Evolutionary conservation across 306 rosid species (phyloP).

Genomic region (Benincasa hispida): DNA sequence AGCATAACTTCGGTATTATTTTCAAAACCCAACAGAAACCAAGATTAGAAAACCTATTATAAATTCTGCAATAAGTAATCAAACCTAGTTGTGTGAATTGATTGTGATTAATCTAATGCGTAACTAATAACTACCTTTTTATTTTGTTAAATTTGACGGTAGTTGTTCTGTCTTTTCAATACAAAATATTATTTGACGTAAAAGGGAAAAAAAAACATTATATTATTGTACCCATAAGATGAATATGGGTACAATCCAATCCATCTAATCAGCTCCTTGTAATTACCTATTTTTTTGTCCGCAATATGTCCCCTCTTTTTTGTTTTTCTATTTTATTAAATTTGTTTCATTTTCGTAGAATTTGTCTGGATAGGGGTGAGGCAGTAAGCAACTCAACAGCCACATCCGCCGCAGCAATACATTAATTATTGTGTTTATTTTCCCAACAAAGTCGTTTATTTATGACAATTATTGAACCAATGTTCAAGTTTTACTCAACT

Average conservation of each 20-base stretch:
- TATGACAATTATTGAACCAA: conserved; percentile 5
- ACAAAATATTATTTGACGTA: background rate
- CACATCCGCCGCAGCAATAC: background rate
- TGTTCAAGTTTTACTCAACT: background rate
- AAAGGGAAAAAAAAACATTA: background rate
- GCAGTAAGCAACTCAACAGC: background rate
- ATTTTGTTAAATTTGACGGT: background rate
- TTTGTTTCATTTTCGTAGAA: background rate
- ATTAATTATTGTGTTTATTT: background rate
- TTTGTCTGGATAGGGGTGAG: background rate
- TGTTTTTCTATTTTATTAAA: background rate
- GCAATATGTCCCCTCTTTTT: background rate
- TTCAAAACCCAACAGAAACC: background rate
- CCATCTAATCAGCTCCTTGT: background rate
- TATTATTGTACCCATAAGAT: background rate
- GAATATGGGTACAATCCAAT: background rate
- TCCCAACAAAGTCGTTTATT: background rate
- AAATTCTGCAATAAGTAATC: background rate
- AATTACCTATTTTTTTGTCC: background rate
- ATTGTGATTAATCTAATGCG: background rate
- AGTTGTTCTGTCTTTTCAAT: background rate
- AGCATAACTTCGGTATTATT: background rate
- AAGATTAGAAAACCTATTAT: background rate
- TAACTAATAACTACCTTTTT: background rate
- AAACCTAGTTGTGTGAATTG: background rate